Evolutionary conservation across 192 early-diverging fungal species (phyloP), one percentile per base, ranked within the genome.

Genomic region (Linnemannia schmuckeri): DNA sequence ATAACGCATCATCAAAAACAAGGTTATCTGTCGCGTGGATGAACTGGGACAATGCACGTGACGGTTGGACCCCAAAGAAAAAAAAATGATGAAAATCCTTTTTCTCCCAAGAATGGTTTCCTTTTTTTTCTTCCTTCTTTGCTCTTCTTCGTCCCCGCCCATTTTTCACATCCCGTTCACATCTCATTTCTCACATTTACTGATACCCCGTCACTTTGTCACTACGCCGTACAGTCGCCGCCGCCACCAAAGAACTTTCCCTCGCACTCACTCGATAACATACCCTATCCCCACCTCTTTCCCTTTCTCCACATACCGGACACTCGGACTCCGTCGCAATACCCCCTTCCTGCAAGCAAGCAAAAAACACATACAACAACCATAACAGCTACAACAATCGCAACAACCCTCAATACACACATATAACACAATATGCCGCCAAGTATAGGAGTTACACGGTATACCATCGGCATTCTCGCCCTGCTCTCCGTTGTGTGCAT

Each of bases 401-500:
- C 40, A 10, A 9, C 37, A 17, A 17, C 44, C 27, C n/a, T 57
- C 27, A 52, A 27, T 40, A 80, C 3, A 27, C 6, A 61, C 27
- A 66, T 20, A 24, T 46, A 40, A 30, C 61, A 61, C 12, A 66
- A 35, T 8, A 66, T 79, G 35, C 69, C 47, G 18, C 70, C 37
- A 27, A 15, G 27, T 33, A 79, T 79, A 47, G 77, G 77, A 38
- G 54, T 75, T 20, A 79, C 77, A 17, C 92, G 95, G 12, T 92
- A 91, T 35, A 77, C 89, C 37, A 46, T 90, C 33, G 95, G 95
- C 17, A 82, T 95, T 18, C 17, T 92, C 4, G 82, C 91, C 40
- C 83, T 96, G 35, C 84, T 95, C 33, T 77, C 88, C 70, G 94
- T 96, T 17, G 95, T 95, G 44, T 74, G 94, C 72, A 95, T 96